Percentiles rank a stretch among this genome's conserved stretches.
Evolutionary conservation across 2,329 filamentous ascomycete species (phyloP).

Genomic region (Aspergillus pseudotamarii): DNA sequence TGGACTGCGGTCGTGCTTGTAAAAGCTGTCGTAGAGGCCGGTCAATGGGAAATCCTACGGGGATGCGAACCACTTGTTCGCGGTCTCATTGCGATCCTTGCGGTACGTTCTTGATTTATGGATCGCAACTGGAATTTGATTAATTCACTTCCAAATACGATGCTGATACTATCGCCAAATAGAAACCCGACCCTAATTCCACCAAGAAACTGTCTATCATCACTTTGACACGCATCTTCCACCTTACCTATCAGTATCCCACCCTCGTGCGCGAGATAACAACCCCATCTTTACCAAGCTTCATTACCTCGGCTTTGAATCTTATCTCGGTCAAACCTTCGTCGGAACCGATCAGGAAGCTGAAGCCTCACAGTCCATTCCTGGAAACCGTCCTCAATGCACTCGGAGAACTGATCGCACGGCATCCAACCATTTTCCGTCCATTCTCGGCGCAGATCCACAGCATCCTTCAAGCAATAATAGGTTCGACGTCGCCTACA

Average conservation of each 20-base stretch:
- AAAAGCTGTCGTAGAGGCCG: constrained; percentile 79
- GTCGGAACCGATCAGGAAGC: constrained; percentile 37
- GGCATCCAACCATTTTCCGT: constrained; percentile 81
- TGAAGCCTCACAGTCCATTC: constrained; percentile 51
- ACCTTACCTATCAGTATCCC: constrained; percentile 77
- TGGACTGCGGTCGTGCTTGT: constrained; percentile 77
- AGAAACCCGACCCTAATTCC: constrained; percentile 76
- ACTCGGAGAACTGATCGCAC: constrained; percentile 71
- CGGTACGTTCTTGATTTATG: constrained; percentile 51
- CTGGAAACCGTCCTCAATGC: constrained; percentile 71
- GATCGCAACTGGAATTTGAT: not conserved
- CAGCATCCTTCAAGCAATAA: constrained; percentile 59
- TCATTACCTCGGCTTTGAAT: constrained; percentile 72
- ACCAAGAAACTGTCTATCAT: constrained; percentile 78
- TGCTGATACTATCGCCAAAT: constrained; percentile 6
- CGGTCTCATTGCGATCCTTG: constrained; percentile 73
- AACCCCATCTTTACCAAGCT: constrained; percentile 75
- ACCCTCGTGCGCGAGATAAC: constrained; percentile 85
- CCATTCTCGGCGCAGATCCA: constrained; percentile 72
- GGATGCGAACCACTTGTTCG: constrained; percentile 75
- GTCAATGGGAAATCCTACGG: constrained; percentile 79
- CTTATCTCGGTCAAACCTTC: constrained; percentile 56
- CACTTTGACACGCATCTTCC: constrained; percentile 80
- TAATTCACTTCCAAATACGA: not conserved
- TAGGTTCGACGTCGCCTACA: constrained; percentile 63